Conservation (phyloP, 257 asterid species). For the Solanum pimpinellifolium region DNA sequence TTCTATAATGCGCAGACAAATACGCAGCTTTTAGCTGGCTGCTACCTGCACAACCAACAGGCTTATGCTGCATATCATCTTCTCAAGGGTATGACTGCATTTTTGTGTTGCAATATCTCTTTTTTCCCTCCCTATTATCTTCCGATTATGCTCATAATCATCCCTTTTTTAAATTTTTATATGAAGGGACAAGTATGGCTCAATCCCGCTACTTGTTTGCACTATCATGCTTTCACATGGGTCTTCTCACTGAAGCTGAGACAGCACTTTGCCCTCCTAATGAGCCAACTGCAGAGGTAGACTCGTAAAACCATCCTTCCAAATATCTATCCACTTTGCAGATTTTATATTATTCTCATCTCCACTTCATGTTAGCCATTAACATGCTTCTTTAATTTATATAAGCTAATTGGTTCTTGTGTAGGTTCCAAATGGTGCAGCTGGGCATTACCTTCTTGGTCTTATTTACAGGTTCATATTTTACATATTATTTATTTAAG, state of each 20-base stretch:
- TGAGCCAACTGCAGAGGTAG: conserved; percentile 73
- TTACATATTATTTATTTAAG: not conserved
- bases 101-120: not conserved
- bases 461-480: conserved; percentile 69
- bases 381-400: not conserved
- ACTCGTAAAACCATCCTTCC: not conserved
- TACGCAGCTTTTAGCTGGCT: conserved; percentile 71
- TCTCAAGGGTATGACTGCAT: conserved; percentile 51
- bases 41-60: conserved; percentile 89
- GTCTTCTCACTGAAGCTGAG: conserved; percentile 85
- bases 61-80: conserved; percentile 83
- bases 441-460: conserved; percentile 97
- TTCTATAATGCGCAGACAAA: conserved; percentile 43
- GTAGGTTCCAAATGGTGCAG: conserved; percentile 97
- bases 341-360: not conserved
- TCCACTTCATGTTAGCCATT: not conserved
- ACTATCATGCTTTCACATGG: conserved; percentile 91
- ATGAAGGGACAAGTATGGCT: conserved; percentile 61
- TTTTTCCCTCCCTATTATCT: not conserved
- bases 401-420: not conserved
- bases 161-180: not conserved
- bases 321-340: not conserved
- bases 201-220: conserved; percentile 98
- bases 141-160: conserved; percentile 2
- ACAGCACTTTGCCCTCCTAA: conserved; percentile 50